Evolutionary conservation across 352 stramenopile species (phyloP), one percentile per base, ranked within the genome.

Genomic region (Phytophthora quininea): DNA sequence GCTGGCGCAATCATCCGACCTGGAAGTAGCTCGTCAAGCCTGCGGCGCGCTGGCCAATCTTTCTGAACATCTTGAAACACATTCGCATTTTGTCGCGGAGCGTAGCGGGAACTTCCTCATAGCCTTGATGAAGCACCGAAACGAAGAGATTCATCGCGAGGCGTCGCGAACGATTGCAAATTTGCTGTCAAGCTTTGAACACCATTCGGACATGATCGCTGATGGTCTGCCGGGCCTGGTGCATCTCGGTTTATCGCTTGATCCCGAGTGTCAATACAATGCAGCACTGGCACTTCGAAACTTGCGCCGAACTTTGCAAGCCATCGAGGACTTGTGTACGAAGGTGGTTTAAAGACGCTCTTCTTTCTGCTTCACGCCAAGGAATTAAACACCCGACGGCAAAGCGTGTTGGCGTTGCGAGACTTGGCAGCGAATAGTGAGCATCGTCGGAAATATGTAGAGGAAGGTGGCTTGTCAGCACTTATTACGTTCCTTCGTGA

Each of bases 241-340:
- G 43, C 80, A 89, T 56, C 79, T 99, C n/a, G 94, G 90, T 5
- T 70, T 95, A 7, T 95, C 81, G 43, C 71, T 93, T 29, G 97
- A 98, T 61, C 54, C 80, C 15, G 95, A 99, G 74, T 98, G 95
- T 61, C 91, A 97, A 71, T 99, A 98, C 70, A 96, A 98, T 69
- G 89, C 94, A 2, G 90, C 95, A 4, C 71, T 99, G n/a, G 89
- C 87, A 12, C 92, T 99, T 58, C 92, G 96, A 99, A 99, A 74
- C 81, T 99, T 9, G 88, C 89, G 10, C 89, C 93, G 5, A 98
- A 98, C 67, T 84, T 95, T 48, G 79, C 81, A 7, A 97, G 93
- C 49, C 96, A 99, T 61, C 67, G 78, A 4, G 77, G 84, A 6
- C 79, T 98, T 54, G 82, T 98, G 35, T 89, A 95, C 46, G 83